Percentiles rank a stretch among this genome's conserved stretches.
Evolutionary conservation across 129 eudicot genomes (phyloP).

Genomic region (Flaveria bidentis): DNA sequence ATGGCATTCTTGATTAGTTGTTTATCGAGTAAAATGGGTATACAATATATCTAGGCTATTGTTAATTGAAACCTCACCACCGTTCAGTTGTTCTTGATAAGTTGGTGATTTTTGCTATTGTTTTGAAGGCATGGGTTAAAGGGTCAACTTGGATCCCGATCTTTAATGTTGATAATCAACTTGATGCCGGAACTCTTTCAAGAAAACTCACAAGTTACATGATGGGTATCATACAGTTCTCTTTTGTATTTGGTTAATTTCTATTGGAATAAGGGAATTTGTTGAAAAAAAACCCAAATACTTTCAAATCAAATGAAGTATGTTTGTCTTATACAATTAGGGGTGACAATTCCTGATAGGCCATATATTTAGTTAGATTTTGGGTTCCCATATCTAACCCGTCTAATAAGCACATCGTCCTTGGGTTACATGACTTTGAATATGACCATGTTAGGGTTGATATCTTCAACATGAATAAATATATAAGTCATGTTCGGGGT

Average conservation of each 20-base stretch:
- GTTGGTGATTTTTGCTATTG: slow-evolving; percentile 24
- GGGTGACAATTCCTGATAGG: too few species aligned
- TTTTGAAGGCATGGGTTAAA: slow-evolving; percentile 92
- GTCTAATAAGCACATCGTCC: too few species aligned
- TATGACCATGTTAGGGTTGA: too few species aligned
- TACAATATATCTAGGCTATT: not conserved
- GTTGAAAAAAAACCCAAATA: too few species aligned
- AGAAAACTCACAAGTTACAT: slow-evolving; percentile 72
- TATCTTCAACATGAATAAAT: too few species aligned
- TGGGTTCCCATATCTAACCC: too few species aligned
- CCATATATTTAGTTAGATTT: too few species aligned
- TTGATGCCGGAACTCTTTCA: slow-evolving; percentile 74
- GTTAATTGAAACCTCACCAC: slow-evolving; percentile 2
- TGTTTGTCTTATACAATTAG: not conserved
- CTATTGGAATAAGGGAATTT: not conserved
- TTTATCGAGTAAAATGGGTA: slow-evolving; percentile 11
- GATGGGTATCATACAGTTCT: slow-evolving; percentile 63
- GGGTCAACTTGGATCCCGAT: slow-evolving; percentile 96
- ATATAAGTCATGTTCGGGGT: too few species aligned
- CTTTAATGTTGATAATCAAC: slow-evolving; percentile 63
- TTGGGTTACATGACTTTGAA: too few species aligned
- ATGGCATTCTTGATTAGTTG: not conserved
- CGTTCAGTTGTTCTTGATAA: not conserved
- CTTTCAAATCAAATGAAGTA: not conserved
- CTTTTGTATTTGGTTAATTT: slow-evolving; percentile 16